Evolutionary conservation across 139 green algal species (phyloP), one percentile per base, ranked within the genome.

Genomic region (Ostreobium quekettii): DNA sequence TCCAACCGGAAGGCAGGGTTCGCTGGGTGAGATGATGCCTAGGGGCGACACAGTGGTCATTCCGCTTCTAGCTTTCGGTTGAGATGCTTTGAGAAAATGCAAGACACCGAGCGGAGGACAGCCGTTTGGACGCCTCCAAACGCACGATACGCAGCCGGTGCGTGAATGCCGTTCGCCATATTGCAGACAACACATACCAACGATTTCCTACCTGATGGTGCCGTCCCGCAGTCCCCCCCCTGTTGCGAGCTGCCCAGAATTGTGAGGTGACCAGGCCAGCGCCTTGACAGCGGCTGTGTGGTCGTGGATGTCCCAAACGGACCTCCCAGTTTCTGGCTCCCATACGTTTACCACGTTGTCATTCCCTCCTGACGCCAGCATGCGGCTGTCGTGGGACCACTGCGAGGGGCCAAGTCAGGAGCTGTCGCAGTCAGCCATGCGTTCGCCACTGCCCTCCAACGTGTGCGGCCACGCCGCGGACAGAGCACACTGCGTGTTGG

Each of bases 251-350:
- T 95, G 70, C 32, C 90, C 87, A 58, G 93, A 89, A 77, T 95
- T 85, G 76, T 96, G 90, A 2, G 90, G 90, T 8, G 83, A 92
- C 90, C 90, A 96, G 1, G 90, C 82, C 38, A 96, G 89, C 30
- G 89, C 90, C 76, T 95, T 95, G 22, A 95, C 88, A 24, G 88
- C 88, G 3, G 88, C 88, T 5, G 59, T 78, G 56, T 74, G 68
- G 0, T 74, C 68, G 39, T 31, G 53, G 36, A 68, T 68, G 37
- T 56, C 7, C 61, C 61, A 68, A 19, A 56, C 4, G 24, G 32
- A 15, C 36, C 36, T 8, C 3, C 35, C 35, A 5, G 35, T 15
- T 56, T n/a, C 42, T 24, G 53, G 35, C 26, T 68, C 61, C 68
- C 68, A 74, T 31, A 74, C 48, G 48, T 57, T 63, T 2, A 74